These are phyloP conservation scores for Maudiozyma serrabonitensis DNA, from an alignment of 805 yeast species.

Conservation along the genomic window DNA sequence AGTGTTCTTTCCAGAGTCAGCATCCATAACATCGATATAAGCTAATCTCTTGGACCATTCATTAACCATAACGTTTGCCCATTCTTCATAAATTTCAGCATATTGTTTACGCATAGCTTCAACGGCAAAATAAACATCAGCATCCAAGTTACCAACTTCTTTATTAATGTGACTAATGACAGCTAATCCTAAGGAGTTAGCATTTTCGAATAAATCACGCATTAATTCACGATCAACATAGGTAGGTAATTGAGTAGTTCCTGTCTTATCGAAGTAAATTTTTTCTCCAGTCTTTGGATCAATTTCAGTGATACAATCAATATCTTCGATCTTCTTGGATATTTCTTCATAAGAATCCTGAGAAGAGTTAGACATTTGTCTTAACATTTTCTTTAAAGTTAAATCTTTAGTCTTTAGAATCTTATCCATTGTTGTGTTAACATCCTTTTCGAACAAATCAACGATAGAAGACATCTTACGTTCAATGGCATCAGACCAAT, in stretches of 20 bases:
- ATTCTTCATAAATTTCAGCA: constrained; percentile 63
- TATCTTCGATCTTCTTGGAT: constrained; percentile 30
- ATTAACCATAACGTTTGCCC: constrained; percentile 55
- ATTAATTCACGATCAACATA: constrained; percentile 39
- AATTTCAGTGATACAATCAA: constrained; percentile 29
- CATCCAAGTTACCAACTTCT: constrained; percentile 25
- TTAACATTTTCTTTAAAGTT: constrained; percentile 28
- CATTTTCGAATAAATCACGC: constrained; percentile 34
- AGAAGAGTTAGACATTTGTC: constrained; percentile 23
- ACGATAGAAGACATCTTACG: constrained; percentile 33
- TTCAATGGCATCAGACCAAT: constrained; percentile 31
- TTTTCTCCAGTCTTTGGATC: constrained; percentile 27
- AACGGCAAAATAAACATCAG: constrained; percentile 29
- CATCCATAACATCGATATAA: constrained; percentile 26
- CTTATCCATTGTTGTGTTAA: constrained; percentile 23
- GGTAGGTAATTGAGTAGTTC: constrained; percentile 28
- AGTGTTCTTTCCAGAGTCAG: constrained; percentile 11
- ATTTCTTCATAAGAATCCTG: constrained; percentile 22
- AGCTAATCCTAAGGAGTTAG: constrained; percentile 1
- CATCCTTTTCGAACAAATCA: constrained; percentile 31
- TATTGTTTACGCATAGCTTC: constrained; percentile 35
- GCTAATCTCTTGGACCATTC: constrained; percentile 57
- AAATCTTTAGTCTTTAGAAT: constrained; percentile 24
- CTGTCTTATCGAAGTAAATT: constrained; percentile 28
- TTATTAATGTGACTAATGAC: constrained; percentile 28